Base-by-base conservation (phyloP, 2,329 filamentous ascomycete species). In the Ascochyta clinopodiicola region DNA sequence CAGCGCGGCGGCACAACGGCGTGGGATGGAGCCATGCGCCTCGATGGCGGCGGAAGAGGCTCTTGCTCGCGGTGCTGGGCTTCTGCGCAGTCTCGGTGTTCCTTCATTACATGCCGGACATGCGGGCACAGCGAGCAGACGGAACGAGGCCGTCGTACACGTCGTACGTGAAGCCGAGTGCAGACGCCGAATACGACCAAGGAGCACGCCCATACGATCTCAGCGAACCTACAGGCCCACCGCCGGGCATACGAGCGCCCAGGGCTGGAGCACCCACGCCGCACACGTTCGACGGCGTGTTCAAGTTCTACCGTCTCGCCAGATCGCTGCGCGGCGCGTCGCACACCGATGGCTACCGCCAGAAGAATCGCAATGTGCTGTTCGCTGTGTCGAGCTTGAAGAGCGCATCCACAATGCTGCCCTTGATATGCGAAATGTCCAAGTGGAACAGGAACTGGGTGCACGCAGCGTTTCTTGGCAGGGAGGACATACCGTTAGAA, bases 381-480 rank as follows among this genome's bases (percentile, higher is more conserved):
- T 96, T 96, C 71, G 88, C 88, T 4, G 87, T 90, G 3, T 88
- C 90, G 0, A 92, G 83, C 57, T 76, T 96, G 45, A 84, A 84
- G 72, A 95, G 91, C 69, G 86, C 87, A 15, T 84, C 90, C 0
- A 83, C 84, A 29, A 73, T 97, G 48, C 78, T 96, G 29, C 92
- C 92, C 0, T 80, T 96, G 70, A 91, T 93, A 6, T 98, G 95
- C 74, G 85, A 91, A 66, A 97, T 97, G 93, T 88, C 87, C 6
- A 74, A 75, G 21, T 83, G 87, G 74, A 81, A 84, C 51, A 81
- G 84, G 55, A 96, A 86, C 68, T 83, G 86, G 59, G 92, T 97
- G 8, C 94, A 98, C 72, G 88, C 96, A 70, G 88, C 86, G 0
- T 77, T 98, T 4, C 83, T 96, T 77, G 89, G 92, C 44, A 83